Base-by-base conservation (phyloP, 192 early-diverging fungal species). In the Coemansia aciculifera region DNA sequence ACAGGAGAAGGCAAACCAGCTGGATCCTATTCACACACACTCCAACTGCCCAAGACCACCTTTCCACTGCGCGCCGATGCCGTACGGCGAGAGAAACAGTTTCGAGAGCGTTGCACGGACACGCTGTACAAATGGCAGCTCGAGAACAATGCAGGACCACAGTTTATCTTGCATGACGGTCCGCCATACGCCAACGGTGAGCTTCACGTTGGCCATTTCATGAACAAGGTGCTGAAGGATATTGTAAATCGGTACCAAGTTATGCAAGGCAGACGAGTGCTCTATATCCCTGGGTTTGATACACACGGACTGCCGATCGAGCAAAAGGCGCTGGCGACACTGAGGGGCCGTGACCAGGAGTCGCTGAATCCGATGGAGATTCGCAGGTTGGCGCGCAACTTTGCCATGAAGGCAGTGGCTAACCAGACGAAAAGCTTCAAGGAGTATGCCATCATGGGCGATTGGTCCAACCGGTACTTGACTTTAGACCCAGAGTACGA, bases 211-310 rank as follows among this genome's bases (percentile, higher is more conserved):
- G 89, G 87, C 3, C 92, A 93, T 59, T 90, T 90, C 37, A 84
- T 93, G 78, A 93, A 93, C 83, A 92, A 91, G 78, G 84, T 93
- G 46, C 83, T 92, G 23, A 93, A 93, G 73, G 92, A 93, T 52
- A 89, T 93, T 29, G 77, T 91, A 42, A 89, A 90, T 68, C 85
- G 92, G 23, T 87, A 92, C 71, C 86, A 89, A 52, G 82, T 92
- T 2, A 85, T 91, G 67, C 83, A 84, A 39, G 92, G 92, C 36
- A 84, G 85, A 37, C 89, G 86, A 67, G 90, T 93, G 5, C 74
- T 83, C 75, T 93, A 89, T 63, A 85, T 87, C 4, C 92, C 92
- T 31, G 92, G 92, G 62, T 93, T 90, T 79, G 92, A 93, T 73
- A 90, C 89, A 38, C 92, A 93, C 62, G 92, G 92, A 6, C 69